phyloP scores from a whole-genome alignment of 2,329 filamentous ascomycete species.

The Colletotrichum lupini region DNA sequence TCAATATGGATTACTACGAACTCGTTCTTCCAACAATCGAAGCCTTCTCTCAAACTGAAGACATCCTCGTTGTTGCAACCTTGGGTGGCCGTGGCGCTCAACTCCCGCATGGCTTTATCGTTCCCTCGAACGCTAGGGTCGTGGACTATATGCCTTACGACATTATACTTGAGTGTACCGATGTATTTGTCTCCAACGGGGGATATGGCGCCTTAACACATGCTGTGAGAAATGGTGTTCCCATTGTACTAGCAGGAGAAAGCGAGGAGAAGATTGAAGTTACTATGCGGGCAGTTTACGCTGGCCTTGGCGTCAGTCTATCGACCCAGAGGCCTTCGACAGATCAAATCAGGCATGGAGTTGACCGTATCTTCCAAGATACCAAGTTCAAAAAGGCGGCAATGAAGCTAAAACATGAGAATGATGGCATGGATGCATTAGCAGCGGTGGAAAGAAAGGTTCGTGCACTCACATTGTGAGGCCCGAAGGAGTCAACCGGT shows the following conservation, averaged over 20 bases:
- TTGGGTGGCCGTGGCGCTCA: slow-evolving; percentile 42
- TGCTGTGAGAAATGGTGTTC: slow-evolving; percentile 56
- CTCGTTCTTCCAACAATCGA: slow-evolving; percentile 57
- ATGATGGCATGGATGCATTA: slow-evolving; percentile 9
- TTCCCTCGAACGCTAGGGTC: slow-evolving; percentile 54
- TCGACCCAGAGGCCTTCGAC: slow-evolving; percentile 45
- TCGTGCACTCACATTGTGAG: background rate
- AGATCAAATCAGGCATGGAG: slow-evolving; percentile 26
- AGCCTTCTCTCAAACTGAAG: slow-evolving; percentile 51
- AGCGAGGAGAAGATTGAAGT: slow-evolving; percentile 56
- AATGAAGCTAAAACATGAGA: slow-evolving; percentile 19
- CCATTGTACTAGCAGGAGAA: slow-evolving; percentile 57
- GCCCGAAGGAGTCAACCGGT: background rate
- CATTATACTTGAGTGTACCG: slow-evolving; percentile 53
- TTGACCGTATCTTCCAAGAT: slow-evolving; percentile 10
- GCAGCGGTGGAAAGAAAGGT: slow-evolving; percentile 10
- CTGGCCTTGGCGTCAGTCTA: slow-evolving; percentile 58
- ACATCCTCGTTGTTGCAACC: slow-evolving; percentile 48
- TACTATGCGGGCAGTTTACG: slow-evolving; percentile 51
- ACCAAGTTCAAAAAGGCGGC: slow-evolving; percentile 26
- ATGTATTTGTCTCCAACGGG: slow-evolving; percentile 60
- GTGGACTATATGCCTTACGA: slow-evolving; percentile 63
- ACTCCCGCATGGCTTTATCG: background rate
- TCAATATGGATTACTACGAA: slow-evolving; percentile 50
- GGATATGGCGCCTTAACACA: slow-evolving; percentile 61